phyloP scores from a whole-genome alignment of 2,329 filamentous ascomycete genomes.

The Arachnomyces sp. region DNA sequence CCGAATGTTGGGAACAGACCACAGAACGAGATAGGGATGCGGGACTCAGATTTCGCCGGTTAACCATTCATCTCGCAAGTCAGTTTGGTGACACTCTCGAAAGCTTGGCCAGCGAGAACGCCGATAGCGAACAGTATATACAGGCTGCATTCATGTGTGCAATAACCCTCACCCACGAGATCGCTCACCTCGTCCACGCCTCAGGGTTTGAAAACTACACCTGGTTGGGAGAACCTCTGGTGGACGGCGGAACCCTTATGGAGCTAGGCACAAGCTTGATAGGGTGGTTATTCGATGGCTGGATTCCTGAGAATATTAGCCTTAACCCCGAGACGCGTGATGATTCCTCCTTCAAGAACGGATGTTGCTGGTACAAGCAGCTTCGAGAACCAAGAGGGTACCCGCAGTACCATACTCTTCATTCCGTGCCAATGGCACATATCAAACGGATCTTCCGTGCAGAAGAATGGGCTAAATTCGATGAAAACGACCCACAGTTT shows the following conservation, averaged over 20 bases:
- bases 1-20: slow-evolving; percentile 4
- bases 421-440: slow-evolving; percentile 9
- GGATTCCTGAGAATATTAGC: slow-evolving; percentile 9
- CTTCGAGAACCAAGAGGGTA: slow-evolving; percentile 4
- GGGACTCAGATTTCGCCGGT: slow-evolving; percentile 1
- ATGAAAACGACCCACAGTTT: slow-evolving; percentile 1
- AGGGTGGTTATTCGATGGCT: slow-evolving; percentile 8
- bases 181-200: slow-evolving; percentile 5
- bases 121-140: slow-evolving; percentile 5
- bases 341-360: slow-evolving; percentile 5
- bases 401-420: slow-evolving; percentile 6
- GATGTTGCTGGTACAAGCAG: slow-evolving; percentile 11
- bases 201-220: slow-evolving; percentile 4
- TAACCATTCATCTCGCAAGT: slow-evolving; percentile 7
- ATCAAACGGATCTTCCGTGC: slow-evolving; percentile 5
- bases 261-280: slow-evolving; percentile 9
- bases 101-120: neutral
- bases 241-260: slow-evolving; percentile 4
- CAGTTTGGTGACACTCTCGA: slow-evolving; percentile 4
- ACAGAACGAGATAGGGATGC: slow-evolving; percentile 3
- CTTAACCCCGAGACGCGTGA: slow-evolving; percentile 1
- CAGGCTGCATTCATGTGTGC: slow-evolving; percentile 10
- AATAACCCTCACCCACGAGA: slow-evolving; percentile 7
- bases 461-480: slow-evolving; percentile 4
- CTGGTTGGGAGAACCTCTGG: slow-evolving; percentile 6